A percentile compares a stretch with the other conserved stretches of the same genome.
These are phyloP conservation scores for Sugiyamaella qingdaonensis DNA, from an alignment of 805 yeast genomes.

Conservation along the genomic window DNA sequence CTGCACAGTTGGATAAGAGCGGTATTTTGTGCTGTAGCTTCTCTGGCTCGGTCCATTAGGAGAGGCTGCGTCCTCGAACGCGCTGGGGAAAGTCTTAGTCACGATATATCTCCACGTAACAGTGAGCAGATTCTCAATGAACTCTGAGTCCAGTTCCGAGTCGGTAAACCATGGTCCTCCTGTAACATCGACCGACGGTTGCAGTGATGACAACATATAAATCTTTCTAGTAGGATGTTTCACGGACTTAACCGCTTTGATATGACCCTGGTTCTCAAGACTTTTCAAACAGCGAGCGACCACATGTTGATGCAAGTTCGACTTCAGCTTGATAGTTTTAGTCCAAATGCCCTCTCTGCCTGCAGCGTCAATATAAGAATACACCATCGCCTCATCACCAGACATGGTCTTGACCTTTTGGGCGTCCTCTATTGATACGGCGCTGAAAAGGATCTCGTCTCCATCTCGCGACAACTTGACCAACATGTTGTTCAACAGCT, in stretches of 20 bases:
- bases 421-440: constrained; percentile 71
- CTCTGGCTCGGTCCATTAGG: constrained; percentile 39
- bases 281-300: constrained; percentile 77
- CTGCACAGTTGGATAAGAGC: constrained; percentile 64
- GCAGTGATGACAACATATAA: constrained; percentile 89
- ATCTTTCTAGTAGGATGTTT: constrained; percentile 90
- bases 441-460: constrained; percentile 66
- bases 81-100: constrained; percentile 68
- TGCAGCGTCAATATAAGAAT: constrained; percentile 85
- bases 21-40: constrained; percentile 53
- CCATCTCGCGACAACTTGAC: constrained; percentile 66
- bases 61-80: constrained; percentile 40
- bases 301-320: constrained; percentile 88
- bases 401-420: constrained; percentile 69
- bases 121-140: constrained; percentile 75
- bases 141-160: constrained; percentile 88
- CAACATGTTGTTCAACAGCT: constrained; percentile 50
- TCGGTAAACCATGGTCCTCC: constrained; percentile 99
- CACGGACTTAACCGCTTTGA: constrained; percentile 86
- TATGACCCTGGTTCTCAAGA: constrained; percentile 72
- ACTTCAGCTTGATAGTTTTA: constrained; percentile 79
- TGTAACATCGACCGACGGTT: constrained; percentile 92
- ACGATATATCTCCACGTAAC: constrained; percentile 88
- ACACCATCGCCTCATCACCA: constrained; percentile 85
- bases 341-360: constrained; percentile 98